Evolutionary conservation across 1,284 basidiomycete genomes (phyloP).

Genomic region (Spongiforma sp.): DNA sequence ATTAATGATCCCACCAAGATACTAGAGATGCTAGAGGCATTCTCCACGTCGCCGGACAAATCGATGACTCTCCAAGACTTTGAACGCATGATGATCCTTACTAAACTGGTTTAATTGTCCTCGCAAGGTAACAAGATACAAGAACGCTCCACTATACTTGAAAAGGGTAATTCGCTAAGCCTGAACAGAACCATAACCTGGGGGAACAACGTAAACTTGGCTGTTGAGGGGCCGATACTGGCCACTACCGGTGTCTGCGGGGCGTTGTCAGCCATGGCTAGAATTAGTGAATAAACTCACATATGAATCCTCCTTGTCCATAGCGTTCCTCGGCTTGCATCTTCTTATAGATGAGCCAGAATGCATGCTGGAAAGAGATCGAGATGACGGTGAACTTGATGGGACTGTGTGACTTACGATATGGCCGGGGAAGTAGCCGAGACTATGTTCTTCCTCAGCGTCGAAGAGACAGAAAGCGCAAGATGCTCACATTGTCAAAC

Average conservation of each 20-base stretch:
- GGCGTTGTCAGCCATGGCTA: not conserved
- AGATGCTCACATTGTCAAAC: slow-evolving; percentile 65
- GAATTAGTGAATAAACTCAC: slow-evolving; percentile 41
- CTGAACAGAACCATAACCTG: slow-evolving; percentile 30
- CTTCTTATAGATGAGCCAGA: slow-evolving; percentile 77
- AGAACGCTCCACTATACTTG: too few species aligned
- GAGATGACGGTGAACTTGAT: not conserved
- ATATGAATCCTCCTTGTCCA: slow-evolving; percentile 68
- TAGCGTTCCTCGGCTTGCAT: slow-evolving; percentile 82
- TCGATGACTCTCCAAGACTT: slow-evolving; percentile 73
- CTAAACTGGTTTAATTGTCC: slow-evolving; percentile 46
- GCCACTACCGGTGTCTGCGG: slow-evolving; percentile 35
- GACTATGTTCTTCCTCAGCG: slow-evolving; percentile 42
- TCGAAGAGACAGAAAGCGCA: not conserved
- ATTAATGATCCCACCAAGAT: slow-evolving; percentile 61
- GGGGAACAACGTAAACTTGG: slow-evolving; percentile 23
- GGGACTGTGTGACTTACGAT: slow-evolving; percentile 47
- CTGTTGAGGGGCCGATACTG: slow-evolving; percentile 29
- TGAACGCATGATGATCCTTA: slow-evolving; percentile 69
- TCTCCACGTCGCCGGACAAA: slow-evolving; percentile 69
- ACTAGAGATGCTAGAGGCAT: slow-evolving; percentile 73
- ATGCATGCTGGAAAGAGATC: slow-evolving; percentile 49
- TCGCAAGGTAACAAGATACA: too few species aligned
- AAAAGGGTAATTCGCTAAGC: too few species aligned
- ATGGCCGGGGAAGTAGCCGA: slow-evolving; percentile 79